Conservation (phyloP, 306 rosid genomes). For the Vigna reflexopilosa region DNA sequence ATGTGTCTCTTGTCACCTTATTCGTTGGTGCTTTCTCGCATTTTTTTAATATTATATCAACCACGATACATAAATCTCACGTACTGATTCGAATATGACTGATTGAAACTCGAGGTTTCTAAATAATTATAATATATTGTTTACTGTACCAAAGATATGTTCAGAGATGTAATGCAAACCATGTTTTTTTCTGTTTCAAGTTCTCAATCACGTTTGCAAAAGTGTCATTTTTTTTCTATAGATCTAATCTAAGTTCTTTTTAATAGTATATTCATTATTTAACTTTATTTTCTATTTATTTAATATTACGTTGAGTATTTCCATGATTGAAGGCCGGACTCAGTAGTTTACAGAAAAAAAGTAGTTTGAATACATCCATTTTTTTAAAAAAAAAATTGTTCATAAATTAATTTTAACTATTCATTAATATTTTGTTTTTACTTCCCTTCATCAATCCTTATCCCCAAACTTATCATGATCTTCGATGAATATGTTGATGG, state of each 20-base stretch:
- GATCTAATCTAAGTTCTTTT: background rate
- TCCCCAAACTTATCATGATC: background rate
- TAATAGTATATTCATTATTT: background rate
- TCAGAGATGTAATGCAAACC: background rate
- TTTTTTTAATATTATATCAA: background rate
- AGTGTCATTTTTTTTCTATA: background rate
- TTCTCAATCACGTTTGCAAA: background rate
- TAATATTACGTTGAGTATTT: background rate
- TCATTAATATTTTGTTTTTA: background rate
- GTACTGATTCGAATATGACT: background rate
- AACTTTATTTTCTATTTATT: background rate
- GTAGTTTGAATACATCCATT: no score
- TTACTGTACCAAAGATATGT: background rate
- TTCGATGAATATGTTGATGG: background rate
- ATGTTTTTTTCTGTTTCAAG: conserved; percentile 5
- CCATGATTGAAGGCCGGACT: background rate
- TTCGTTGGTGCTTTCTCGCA: conserved; percentile 2
- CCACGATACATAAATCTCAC: background rate
- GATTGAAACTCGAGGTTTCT: background rate
- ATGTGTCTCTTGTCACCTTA: background rate
- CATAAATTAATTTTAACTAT: no score
- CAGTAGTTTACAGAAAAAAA: no score
- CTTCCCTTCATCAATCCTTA: background rate
- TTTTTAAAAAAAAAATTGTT: no score
- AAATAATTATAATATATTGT: background rate